Base-by-base conservation (phyloP, 768 basidiomycete genomes). In the Dendrothele bispora region DNA sequence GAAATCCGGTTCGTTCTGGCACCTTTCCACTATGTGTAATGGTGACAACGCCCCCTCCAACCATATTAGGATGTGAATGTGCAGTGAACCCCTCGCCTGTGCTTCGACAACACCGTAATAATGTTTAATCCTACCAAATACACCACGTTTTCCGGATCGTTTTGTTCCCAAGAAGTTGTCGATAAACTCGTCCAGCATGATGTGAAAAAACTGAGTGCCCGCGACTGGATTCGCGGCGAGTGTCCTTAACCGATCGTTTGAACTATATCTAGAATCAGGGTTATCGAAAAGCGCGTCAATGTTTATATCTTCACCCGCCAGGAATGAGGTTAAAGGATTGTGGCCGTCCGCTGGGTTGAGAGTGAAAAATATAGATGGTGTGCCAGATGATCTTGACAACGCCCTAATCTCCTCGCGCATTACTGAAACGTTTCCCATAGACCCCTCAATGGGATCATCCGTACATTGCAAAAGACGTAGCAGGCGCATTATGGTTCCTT, bases 181-280 rank as follows among this genome's bases (percentile, higher is more conserved):
- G 3, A 66, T 34, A 17, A 70, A 59, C 0, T 54, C 48, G 0
- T 50, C 34, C 2, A 70, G 58, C 34, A 63, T 52, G 36, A 66
- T 56, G 22, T 69, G 53, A 45, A 67, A 71, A 43, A 68, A 71
- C 37, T 62, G 55, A 0, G 68, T 66, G 0, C 68, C 61, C 2
- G 64, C 68, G 29, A 60, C 61, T 0, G 67, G 69, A 44, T 71
- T 63, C 0, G 27, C 22, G 0, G 65, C 65, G 4, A 69, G 17
- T 7, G 36, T 8, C 26, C 27, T 41, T 1, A 49, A 44, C 0
- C 55, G 45, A 27, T 50, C 44, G 35, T 54, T 51, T 2, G 48
- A 20, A 1, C 49, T 49, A 22, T 43, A 54, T 3, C 20, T 11
- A 4, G 53, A 48, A 27, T 54, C 53, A 1, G 47, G 32, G 15